Base-by-base conservation (phyloP, 768 basidiomycete genomes). In the Dictyophora rubrovolvata region DNA sequence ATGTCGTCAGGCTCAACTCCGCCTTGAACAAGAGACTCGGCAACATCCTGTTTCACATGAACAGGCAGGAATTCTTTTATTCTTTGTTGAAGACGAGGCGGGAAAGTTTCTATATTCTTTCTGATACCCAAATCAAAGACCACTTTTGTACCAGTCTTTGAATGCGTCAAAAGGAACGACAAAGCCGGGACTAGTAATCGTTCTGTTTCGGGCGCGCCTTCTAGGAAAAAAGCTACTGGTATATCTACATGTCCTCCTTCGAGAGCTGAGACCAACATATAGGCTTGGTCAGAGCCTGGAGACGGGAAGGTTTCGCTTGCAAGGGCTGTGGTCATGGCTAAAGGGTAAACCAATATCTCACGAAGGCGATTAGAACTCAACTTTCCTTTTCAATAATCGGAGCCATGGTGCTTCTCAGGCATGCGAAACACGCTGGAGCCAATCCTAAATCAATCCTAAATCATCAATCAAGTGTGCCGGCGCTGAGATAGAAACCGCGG, bases 71-170 rank as follows among this genome's bases (percentile, higher is more conserved):
- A 22, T 3, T 42, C 49, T 47, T 68, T 64, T 53, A 75, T 66
- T 65, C 61, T 63, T 49, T 71, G 60, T 42, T 69, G 68, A 48
- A 68, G 59, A 0, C 56, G 64, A 0, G 76, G 76, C 0, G 78
- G 73, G 54, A 71, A 75, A 2, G 69, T 74, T 20, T 76, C 70
- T 64, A 72, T 69, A 61, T 83, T 77, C 48, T 73, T 72, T 28
- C 80, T 75, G 9, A 79, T 71, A 9, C 83, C 83, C n/a, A 84
- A 74, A 60, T 85, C 84, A 61, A 84, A 83, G 0, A 82, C 35
- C 8, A 80, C 64, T 33, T 70, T 75, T 16, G 69, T 65, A 2
- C 69, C 66, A 1, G 66, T 73, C n/a, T 62, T 59, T 1, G 79
- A 78, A 63, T 84, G 82, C 11, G 70, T 72, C 42, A 84, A 66